Evolutionary conservation across 2,329 filamentous ascomycete genomes (phyloP).

Genomic region (Colletotrichum chrysophilum): DNA sequence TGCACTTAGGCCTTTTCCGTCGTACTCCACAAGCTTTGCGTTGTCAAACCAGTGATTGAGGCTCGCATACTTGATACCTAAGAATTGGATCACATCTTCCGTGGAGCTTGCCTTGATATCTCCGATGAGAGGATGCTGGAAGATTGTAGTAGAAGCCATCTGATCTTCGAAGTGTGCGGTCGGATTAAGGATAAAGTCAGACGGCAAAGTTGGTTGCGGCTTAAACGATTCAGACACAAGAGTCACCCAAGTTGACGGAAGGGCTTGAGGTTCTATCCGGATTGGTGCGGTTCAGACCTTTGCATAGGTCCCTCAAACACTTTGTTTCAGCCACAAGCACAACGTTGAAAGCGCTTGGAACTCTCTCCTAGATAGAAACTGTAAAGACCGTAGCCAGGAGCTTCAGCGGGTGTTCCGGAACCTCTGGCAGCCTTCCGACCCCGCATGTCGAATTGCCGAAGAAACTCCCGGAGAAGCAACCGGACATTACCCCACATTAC

Average conservation of each 20-base stretch:
- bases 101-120: not conserved
- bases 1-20: conserved; percentile 29
- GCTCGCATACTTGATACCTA: conserved; percentile 27
- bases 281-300: not conserved
- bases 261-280: not conserved
- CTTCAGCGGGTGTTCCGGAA: not conserved
- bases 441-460: not conserved
- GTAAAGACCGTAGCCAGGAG: not conserved
- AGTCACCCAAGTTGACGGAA: not conserved
- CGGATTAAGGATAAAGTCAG: not conserved
- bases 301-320: not conserved
- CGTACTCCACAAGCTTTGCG: conserved; percentile 9
- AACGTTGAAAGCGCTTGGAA: not conserved
- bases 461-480: not conserved
- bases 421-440: not conserved
- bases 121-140: conserved; percentile 7
- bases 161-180: not conserved
- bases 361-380: not conserved
- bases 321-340: not conserved
- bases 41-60: conserved; percentile 24
- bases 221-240: not conserved
- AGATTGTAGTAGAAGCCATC: not conserved
- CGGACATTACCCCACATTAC: not conserved
- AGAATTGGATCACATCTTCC: conserved; percentile 23
- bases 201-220: not conserved